Conservation (phyloP, 164 flowering plant genomes). For the Saururus chinensis region DNA sequence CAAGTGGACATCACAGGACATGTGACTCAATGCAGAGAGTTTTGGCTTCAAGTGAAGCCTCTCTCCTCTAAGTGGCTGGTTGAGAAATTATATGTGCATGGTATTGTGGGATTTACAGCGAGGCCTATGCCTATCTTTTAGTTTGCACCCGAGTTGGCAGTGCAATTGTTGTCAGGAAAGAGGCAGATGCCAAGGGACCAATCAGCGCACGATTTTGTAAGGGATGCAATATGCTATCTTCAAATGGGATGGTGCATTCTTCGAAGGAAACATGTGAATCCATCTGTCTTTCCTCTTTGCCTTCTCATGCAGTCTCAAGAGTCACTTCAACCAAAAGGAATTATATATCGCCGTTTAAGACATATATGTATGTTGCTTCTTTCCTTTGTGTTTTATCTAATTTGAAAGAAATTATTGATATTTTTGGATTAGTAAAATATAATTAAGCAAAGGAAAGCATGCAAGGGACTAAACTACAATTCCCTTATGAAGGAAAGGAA, state of each 20-base stretch:
- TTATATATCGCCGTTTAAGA: too few species aligned
- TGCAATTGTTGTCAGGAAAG: slow-evolving; percentile 1
- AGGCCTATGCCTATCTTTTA: background rate
- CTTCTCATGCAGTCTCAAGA: background rate
- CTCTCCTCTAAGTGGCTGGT: background rate
- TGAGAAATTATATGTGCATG: background rate
- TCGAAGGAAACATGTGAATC: slow-evolving; percentile 8
- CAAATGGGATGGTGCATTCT: background rate
- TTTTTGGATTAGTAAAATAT: too few species aligned
- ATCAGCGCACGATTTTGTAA: background rate
- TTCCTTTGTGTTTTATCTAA: too few species aligned
- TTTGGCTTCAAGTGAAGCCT: background rate
- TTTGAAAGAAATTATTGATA: too few species aligned
- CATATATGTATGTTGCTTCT: too few species aligned
- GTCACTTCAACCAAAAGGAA: background rate
- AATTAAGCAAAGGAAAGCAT: too few species aligned
- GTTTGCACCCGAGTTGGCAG: slow-evolving; percentile 1
- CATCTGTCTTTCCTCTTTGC: background rate
- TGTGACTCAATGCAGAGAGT: slow-evolving; percentile 2
- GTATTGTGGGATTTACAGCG: background rate
- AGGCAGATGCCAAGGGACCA: background rate
- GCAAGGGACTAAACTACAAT: too few species aligned
- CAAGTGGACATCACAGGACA: background rate
- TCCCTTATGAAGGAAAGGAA: too few species aligned
- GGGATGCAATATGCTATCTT: background rate